Evolutionary conservation across 305 asterid genomes (phyloP).

Genomic region (Fraxinus albicans): DNA sequence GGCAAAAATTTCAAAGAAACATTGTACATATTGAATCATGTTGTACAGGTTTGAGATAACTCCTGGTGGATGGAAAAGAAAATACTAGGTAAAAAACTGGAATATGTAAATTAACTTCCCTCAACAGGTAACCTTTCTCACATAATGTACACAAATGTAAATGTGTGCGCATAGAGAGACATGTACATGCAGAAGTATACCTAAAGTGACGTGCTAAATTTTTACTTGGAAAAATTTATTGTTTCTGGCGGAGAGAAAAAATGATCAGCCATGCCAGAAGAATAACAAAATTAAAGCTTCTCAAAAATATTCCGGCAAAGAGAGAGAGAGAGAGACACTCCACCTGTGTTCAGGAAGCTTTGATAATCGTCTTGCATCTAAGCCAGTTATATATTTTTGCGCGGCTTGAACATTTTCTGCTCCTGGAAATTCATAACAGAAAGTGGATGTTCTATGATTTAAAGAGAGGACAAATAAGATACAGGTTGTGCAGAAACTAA

Average conservation of each 20-base stretch:
- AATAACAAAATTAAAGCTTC: neutral
- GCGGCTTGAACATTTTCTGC: conserved; percentile 87
- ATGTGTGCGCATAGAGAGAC: neutral
- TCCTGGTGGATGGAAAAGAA: neutral
- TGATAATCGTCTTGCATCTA: conserved; percentile 93
- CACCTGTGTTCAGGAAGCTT: conserved; percentile 95
- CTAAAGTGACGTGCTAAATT: neutral
- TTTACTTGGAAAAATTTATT: neutral
- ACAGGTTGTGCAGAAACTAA: neutral
- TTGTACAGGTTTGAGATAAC: neutral
- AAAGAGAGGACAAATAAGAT: conserved; percentile 1
- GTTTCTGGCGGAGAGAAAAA: neutral
- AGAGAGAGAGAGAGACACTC: neutral
- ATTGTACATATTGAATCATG: neutral
- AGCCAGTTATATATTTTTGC: conserved; percentile 86
- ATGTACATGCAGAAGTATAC: neutral
- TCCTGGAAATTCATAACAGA: conserved; percentile 43
- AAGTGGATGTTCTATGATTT: neutral
- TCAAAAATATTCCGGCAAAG: neutral
- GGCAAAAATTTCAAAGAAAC: neutral
- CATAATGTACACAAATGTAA: neutral
- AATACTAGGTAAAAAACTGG: neutral
- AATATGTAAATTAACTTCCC: neutral
- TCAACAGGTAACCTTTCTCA: neutral
- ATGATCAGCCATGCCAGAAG: neutral